Percentiles rank a stretch among this genome's conserved stretches.
phyloP scores from a whole-genome alignment of 805 yeast genomes.

The Kodamaea kaohsiungensis region DNA sequence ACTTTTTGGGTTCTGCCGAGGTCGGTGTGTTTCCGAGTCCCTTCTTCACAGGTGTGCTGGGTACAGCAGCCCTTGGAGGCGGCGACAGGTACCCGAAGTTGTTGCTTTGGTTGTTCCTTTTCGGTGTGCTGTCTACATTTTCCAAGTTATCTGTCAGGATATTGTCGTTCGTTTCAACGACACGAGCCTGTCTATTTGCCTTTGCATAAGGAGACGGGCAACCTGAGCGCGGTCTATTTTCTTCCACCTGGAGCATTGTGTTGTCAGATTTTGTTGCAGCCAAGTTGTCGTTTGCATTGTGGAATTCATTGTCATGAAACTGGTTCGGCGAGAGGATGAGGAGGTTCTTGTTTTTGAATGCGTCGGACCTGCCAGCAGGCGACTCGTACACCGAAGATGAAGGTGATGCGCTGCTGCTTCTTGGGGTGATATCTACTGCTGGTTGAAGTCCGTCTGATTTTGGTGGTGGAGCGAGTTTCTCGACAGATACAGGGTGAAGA shows the following conservation, averaged over 20 bases:
- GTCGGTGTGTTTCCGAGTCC: constrained; percentile 15
- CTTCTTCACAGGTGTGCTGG: constrained; percentile 27
- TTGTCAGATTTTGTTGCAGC: background rate
- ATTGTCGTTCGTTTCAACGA: constrained; percentile 38
- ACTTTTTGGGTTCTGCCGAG: constrained; percentile 11
- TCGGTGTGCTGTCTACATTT: constrained; percentile 13
- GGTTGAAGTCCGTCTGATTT: constrained; percentile 12
- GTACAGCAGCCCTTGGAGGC: constrained; percentile 38
- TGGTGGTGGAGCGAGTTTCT: background rate
- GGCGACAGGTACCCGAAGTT: constrained; percentile 27
- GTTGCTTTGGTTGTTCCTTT: constrained; percentile 15
- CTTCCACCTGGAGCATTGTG: constrained; percentile 17
- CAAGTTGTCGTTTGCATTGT: constrained; percentile 18
- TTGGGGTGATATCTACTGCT: constrained; percentile 16
- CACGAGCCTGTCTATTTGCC: constrained; percentile 46
- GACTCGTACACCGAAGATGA: background rate
- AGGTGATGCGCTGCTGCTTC: constrained; percentile 1
- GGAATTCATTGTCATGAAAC: constrained; percentile 35
- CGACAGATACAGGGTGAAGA: constrained; percentile 1
- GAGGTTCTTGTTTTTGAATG: constrained; percentile 28
- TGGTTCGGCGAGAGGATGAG: constrained; percentile 42
- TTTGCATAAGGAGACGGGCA: constrained; percentile 44
- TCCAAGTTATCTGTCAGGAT: constrained; percentile 12
- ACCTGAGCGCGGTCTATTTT: constrained; percentile 24
- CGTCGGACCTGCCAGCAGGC: constrained; percentile 3